These are phyloP conservation scores for Picochlorum sp. DNA, from an alignment of 139 green algal genomes.

Conservation along the genomic window DNA sequence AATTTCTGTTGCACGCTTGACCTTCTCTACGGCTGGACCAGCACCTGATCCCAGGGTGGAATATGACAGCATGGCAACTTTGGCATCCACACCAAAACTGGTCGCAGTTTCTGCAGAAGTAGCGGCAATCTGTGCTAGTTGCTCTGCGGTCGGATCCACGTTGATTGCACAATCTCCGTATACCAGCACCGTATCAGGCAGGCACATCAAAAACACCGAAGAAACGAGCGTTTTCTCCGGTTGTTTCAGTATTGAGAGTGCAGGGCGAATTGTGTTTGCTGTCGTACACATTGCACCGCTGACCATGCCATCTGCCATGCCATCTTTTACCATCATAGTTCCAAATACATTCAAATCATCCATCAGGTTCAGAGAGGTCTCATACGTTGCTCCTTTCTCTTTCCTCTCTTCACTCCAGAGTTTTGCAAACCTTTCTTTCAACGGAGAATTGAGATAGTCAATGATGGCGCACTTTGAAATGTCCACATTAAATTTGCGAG, in stretches of 20 bases:
- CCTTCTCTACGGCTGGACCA: conserved; percentile 67
- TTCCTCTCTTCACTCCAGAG: conserved; percentile 50
- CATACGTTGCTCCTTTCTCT: conserved; percentile 61
- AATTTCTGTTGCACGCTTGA: conserved; percentile 57
- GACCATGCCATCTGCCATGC: conserved; percentile 85
- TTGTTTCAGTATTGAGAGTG: conserved; percentile 67
- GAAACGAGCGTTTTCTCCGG: conserved; percentile 53
- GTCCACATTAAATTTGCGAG: conserved; percentile 45
- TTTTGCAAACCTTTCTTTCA: conserved; percentile 39
- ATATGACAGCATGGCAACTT: conserved; percentile 88
- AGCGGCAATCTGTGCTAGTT: conserved; percentile 74
- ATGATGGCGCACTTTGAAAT: conserved; percentile 45
- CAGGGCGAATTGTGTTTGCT: conserved; percentile 78
- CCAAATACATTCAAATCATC: conserved; percentile 47
- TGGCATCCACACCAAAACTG: conserved; percentile 76
- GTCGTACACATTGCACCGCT: conserved; percentile 76
- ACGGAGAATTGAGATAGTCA: conserved; percentile 32
- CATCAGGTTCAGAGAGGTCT: conserved; percentile 57
- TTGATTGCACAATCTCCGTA: conserved; percentile 91
- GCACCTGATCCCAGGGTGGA: conserved; percentile 58
- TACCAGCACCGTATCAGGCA: conserved; percentile 80
- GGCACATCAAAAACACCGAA: conserved; percentile 88
- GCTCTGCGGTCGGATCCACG: conserved; percentile 53
- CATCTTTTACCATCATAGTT: conserved; percentile 70
- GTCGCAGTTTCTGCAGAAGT: conserved; percentile 66